phyloP scores from a whole-genome alignment of 2,329 filamentous ascomycete species.

The Sordariomycetes sp. region DNA sequence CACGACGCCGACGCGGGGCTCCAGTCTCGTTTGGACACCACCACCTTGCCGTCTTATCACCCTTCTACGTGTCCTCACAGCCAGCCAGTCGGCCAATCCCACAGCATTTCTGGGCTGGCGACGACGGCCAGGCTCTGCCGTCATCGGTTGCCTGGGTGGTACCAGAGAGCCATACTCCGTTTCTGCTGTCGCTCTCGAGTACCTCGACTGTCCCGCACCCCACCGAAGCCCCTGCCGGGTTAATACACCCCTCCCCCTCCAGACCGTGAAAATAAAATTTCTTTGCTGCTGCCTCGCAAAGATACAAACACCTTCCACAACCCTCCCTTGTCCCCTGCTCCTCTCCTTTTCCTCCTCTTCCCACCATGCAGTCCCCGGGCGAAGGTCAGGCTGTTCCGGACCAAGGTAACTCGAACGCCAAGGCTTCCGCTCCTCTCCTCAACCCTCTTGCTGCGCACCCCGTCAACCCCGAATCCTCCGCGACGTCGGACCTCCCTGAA shows the following conservation, averaged over 20 bases:
- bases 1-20: not conserved
- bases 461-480: conserved; percentile 16
- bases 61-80: not conserved
- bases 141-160: not conserved
- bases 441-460: conserved; percentile 20
- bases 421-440: conserved; percentile 12
- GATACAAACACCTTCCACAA: conserved; percentile 5
- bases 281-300: not conserved
- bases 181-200: not conserved
- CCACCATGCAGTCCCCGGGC: conserved; percentile 11
- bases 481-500: conserved; percentile 17
- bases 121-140: not conserved
- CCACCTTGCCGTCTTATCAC: not conserved
- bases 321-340: not conserved
- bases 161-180: not conserved
- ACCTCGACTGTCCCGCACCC: not conserved
- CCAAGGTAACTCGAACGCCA: conserved; percentile 4
- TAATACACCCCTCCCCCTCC: not conserved
- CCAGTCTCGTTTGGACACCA: not conserved
- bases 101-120: conserved; percentile 1
- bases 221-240: not conserved
- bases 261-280: conserved; percentile 1
- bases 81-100: not conserved
- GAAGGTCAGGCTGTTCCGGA: not conserved
- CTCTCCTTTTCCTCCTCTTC: conserved; percentile 12